Base-by-base conservation (phyloP, 2,329 filamentous ascomycete species). In the Colletotrichum cereale region DNA sequence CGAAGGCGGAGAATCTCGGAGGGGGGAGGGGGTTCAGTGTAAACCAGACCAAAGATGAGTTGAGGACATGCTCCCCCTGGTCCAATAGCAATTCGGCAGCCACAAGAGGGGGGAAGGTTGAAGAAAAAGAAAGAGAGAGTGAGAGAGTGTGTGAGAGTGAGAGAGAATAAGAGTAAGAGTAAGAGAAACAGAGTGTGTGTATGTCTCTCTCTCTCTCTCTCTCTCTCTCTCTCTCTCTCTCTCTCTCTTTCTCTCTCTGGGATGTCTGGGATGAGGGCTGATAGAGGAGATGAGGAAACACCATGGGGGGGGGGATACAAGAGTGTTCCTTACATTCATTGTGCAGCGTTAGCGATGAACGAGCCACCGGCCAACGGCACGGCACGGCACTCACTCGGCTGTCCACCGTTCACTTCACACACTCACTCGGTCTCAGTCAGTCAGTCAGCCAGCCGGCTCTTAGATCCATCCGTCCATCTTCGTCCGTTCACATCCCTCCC, bases 401-500 rank as follows among this genome's bases (percentile, higher is more conserved):
- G n/a, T n/a, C 47, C 47, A 48, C 40, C 40, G 3, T 42, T 21
- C 40, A 42, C 40, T 16, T 48, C n/a, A 48, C n/a, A 26, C n/a
- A 48, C 40, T 48, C n/a, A 48, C n/a, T 48, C n/a, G 26, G 5
- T 52, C 6, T 21, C 26, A 31, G 26, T 11, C 48, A 31, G 26
- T 11, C 48, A 24, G 21, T n/a, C n/a, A 48, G 24, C 24, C 12
- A 16, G 24, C 24, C 24, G n/a, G 42, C n/a, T n/a, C n/a, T n/a
- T n/a, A n/a, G 38, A 40, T 40, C 38, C 14, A 40, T n/a, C 40
- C 21, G 18, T 52, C 26, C 26, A 11, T n/a, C 31, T 16, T 40
- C 60, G 47, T 62, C 60, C 44, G 44, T 52, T 62, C 60, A 48
- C 24, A 14, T 52, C 31, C 60, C 24, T 62, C 47, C 47, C 60